Percentiles rank a stretch among this genome's conserved stretches.
phyloP scores from a whole-genome alignment of 2,329 filamentous ascomycete species.

The Amesomyces nigricolor region DNA sequence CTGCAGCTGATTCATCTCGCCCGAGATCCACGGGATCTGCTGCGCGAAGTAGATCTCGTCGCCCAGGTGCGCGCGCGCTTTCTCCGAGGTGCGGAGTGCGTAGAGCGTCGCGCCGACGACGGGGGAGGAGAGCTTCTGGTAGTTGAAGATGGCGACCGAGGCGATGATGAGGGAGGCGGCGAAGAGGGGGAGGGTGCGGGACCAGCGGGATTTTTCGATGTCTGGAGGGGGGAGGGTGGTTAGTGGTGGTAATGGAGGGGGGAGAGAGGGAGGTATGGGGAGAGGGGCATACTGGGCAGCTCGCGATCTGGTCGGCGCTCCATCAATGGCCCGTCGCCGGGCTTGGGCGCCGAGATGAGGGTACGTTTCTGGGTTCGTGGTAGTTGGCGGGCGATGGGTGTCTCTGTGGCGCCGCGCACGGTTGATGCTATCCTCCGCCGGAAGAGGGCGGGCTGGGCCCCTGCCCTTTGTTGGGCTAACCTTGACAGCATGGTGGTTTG shows the following conservation, averaged over 20 bases:
- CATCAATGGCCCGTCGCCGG: conserved; percentile 59
- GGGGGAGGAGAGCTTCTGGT: conserved; percentile 88
- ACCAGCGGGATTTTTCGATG: conserved; percentile 54
- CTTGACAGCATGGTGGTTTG: conserved; percentile 31
- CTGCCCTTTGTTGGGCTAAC: conserved; percentile 30
- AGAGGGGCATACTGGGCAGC: conserved; percentile 49
- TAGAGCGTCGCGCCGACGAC: conserved; percentile 87
- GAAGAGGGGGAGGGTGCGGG: conserved; percentile 76
- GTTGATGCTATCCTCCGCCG: conserved; percentile 20
- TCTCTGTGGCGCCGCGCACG: not conserved
- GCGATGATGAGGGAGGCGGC: conserved; percentile 62
- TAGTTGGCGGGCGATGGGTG: conserved; percentile 9
- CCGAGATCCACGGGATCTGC: conserved; percentile 76
- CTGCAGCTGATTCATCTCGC: conserved; percentile 89
- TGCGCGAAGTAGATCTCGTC: conserved; percentile 77
- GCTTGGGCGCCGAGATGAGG: conserved; percentile 50
- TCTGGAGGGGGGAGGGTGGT: conserved; percentile 29
- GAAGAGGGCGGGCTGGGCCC: conserved; percentile 22
- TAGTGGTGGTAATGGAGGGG: not conserved
- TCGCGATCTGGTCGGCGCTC: conserved; percentile 60
- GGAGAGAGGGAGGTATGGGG: not conserved
- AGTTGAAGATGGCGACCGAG: conserved; percentile 93
- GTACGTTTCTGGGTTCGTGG: conserved; percentile 37
- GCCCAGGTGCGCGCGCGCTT: conserved; percentile 72
- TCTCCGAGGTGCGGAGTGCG: conserved; percentile 73